phyloP scores from a whole-genome alignment of 2,329 filamentous ascomycete genomes.

The Paecilomyces variotii region DNA sequence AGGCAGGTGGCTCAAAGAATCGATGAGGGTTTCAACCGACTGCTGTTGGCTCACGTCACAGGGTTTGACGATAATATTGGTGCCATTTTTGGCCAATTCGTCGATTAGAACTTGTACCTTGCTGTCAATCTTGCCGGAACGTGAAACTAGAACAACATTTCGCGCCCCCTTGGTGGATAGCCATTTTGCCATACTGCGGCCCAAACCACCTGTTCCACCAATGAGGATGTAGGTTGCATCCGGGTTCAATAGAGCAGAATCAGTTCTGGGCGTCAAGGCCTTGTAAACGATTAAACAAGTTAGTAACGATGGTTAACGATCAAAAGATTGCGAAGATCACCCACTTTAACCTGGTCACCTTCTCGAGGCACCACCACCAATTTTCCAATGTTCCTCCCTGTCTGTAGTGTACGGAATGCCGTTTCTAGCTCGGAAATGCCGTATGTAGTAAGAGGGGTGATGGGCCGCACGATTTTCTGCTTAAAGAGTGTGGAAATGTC shows the following conservation, averaged over 20 bases:
- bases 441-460: not conserved
- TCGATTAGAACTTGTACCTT: not conserved
- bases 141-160: slow-evolving; percentile 20
- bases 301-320: not conserved
- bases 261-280: not conserved
- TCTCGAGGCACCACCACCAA: not conserved
- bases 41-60: not conserved
- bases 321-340: not conserved
- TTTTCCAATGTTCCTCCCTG: not conserved
- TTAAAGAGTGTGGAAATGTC: not conserved
- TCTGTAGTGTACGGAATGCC: not conserved
- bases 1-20: not conserved
- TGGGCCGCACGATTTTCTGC: not conserved
- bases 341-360: not conserved
- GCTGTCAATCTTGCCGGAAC: not conserved
- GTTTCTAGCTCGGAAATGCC: not conserved
- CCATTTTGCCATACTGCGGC: slow-evolving; percentile 18
- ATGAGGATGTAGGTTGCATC: slow-evolving; percentile 18
- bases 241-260: not conserved
- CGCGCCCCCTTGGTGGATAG: slow-evolving; percentile 21
- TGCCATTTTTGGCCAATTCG: not conserved
- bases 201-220: slow-evolving; percentile 22
- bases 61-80: not conserved
- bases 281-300: not conserved
- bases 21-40: not conserved